Evolutionary conservation across 176 grass and related monocot genomes (phyloP).

Genomic region (Triticum timopheevii): DNA sequence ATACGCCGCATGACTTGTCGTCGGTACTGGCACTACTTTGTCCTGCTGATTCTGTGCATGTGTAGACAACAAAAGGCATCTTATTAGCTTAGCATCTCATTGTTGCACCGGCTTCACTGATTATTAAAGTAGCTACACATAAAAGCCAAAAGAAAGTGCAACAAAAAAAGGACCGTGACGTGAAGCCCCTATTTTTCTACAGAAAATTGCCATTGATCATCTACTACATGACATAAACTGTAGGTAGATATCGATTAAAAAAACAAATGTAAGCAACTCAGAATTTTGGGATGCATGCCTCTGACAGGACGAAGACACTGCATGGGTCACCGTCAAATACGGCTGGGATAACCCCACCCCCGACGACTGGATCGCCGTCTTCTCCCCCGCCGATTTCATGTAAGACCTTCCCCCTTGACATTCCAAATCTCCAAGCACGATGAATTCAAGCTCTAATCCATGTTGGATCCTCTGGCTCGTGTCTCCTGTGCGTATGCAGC

Average conservation of each 20-base stretch:
- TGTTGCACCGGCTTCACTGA: neutral
- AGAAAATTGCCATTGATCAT: no score
- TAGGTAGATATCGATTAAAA: no score
- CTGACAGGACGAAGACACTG: conserved; percentile 63
- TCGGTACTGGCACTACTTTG: neutral
- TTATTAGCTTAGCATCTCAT: neutral
- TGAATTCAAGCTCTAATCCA: neutral
- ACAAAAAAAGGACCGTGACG: no score
- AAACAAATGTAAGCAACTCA: neutral
- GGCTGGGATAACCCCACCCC: conserved; percentile 34
- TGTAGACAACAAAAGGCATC: neutral
- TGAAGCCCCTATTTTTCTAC: no score
- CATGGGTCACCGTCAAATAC: conserved; percentile 61
- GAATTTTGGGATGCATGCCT: neutral
- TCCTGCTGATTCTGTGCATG: neutral
- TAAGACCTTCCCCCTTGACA: neutral
- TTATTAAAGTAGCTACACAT: neutral
- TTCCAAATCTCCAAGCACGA: neutral
- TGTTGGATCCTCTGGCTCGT: neutral
- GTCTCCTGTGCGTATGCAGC: conserved; percentile 26
- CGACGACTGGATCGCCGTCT: conserved; percentile 85
- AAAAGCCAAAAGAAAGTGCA: neutral
- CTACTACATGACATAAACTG: no score
- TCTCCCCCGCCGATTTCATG: conserved; percentile 76
- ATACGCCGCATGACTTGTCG: neutral